Conservation (phyloP, 2,329 filamentous ascomycete species). For the Phaeosphaeriaceae sp. region DNA sequence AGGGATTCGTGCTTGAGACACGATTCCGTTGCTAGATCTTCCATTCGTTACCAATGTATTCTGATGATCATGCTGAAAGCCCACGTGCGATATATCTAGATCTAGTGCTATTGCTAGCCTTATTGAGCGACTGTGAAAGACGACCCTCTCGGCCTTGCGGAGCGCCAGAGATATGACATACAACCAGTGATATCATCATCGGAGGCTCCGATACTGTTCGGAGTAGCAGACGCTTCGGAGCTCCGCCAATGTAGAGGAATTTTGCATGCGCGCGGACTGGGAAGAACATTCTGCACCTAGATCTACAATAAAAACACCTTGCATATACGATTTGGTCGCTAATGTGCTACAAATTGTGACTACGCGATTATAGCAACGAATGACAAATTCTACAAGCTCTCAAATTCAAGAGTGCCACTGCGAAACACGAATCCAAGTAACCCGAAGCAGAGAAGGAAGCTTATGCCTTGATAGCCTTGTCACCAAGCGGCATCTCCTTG, state of each 20-base stretch:
- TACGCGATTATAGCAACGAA: background rate
- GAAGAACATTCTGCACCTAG: background rate
- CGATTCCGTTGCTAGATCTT: background rate
- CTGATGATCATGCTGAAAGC: background rate
- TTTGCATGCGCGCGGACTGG: background rate
- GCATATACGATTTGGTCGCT: constrained; percentile 1
- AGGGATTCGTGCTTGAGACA: background rate
- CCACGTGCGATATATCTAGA: background rate
- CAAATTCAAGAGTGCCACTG: background rate
- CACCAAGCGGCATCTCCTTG: constrained; percentile 34
- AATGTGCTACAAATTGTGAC: constrained; percentile 1
- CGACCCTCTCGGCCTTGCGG: background rate
- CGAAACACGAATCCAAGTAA: no score
- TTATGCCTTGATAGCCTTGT: constrained; percentile 35
- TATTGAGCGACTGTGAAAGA: background rate
- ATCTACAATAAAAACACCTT: background rate
- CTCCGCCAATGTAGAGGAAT: background rate
- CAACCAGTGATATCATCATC: background rate
- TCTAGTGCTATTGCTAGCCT: background rate
- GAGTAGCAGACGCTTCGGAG: background rate
- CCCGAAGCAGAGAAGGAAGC: background rate
- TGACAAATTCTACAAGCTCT: background rate
- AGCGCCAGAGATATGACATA: background rate
- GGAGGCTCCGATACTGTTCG: background rate
- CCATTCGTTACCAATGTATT: constrained; percentile 3